These are phyloP conservation scores for Thalassiosira mediterranea DNA, from an alignment of 352 stramenopile genomes.

Conservation along the genomic window DNA sequence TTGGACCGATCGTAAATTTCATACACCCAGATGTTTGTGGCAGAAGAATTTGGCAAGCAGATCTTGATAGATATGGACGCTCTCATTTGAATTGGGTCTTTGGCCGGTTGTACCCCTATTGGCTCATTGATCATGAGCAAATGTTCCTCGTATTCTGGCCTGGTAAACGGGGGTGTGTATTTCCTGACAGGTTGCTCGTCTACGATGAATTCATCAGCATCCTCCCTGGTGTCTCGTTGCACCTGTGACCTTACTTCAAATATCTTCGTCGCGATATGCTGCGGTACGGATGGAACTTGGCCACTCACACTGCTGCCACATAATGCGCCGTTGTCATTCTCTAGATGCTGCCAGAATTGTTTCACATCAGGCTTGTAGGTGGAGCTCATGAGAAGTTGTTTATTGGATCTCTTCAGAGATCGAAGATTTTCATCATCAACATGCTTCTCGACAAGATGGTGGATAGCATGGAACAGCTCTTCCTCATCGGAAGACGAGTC, in stretches of 20 bases:
- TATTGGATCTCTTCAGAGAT: conserved; percentile 44
- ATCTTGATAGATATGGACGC: too few relatives aligned
- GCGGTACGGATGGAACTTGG: conserved; percentile 44
- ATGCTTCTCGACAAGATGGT: conserved; percentile 53
- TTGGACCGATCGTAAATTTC: conserved; percentile 52
- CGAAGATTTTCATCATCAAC: conserved; percentile 47
- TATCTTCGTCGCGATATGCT: conserved; percentile 36
- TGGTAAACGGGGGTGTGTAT: conserved; percentile 35
- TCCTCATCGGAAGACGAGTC: conserved; percentile 41
- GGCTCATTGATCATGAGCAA: conserved; percentile 39
- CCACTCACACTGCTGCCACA: too few relatives aligned
- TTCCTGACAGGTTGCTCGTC: not conserved
- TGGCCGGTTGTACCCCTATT: conserved; percentile 5
- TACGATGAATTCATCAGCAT: not conserved
- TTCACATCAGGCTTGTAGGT: conserved; percentile 45
- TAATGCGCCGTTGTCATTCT: too few relatives aligned
- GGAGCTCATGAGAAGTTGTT: conserved; percentile 25
- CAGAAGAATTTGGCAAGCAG: too few relatives aligned
- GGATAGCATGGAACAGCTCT: conserved; percentile 40
- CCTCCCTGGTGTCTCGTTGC: too few relatives aligned
- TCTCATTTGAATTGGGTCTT: conserved; percentile 11
- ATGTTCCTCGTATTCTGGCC: conserved; percentile 9
- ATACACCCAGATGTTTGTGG: conserved; percentile 28
- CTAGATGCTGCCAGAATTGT: conserved; percentile 49
- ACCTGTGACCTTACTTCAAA: too few relatives aligned